These are phyloP conservation scores for Achlya hypogyna DNA, from an alignment of 352 stramenopile species.

Conservation along the genomic window DNA sequence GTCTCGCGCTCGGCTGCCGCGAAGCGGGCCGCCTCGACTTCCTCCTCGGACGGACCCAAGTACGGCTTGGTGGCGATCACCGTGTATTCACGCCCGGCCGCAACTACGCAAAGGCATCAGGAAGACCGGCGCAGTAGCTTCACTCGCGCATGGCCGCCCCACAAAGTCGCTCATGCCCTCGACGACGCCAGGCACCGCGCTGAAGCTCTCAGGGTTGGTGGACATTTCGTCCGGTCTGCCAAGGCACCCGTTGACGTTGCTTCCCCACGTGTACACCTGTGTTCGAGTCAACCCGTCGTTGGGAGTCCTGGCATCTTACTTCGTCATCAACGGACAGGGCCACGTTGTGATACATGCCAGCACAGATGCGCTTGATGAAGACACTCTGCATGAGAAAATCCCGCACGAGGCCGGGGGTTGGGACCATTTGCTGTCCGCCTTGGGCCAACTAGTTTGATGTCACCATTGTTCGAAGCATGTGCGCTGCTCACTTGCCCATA, in stretches of 20 bases:
- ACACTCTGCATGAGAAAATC: constrained; percentile 74
- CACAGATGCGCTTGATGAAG: constrained; percentile 77
- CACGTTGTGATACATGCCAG: constrained; percentile 87
- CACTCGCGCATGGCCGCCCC: constrained; percentile 60
- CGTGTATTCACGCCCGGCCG: constrained; percentile 87
- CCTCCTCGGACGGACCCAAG: constrained; percentile 73
- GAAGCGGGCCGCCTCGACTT: constrained; percentile 28
- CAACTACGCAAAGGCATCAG: constrained; percentile 34
- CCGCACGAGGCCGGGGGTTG: constrained; percentile 59
- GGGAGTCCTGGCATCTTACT: no score
- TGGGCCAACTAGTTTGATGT: constrained; percentile 41
- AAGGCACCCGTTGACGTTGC: constrained; percentile 86
- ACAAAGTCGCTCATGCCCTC: constrained; percentile 66
- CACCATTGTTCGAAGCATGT: not conserved
- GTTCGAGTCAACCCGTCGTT: not conserved
- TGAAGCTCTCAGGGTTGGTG: constrained; percentile 71
- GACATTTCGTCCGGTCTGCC: constrained; percentile 61
- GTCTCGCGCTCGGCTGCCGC: not conserved
- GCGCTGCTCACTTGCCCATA: constrained; percentile 80
- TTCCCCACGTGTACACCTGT: constrained; percentile 91
- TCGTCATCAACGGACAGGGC: constrained; percentile 86
- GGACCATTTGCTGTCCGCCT: constrained; percentile 58
- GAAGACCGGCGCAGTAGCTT: constrained; percentile 6
- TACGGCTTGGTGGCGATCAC: constrained; percentile 89
- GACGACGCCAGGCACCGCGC: constrained; percentile 59